phyloP scores from a whole-genome alignment of 345 rosid genomes.

The Camelina neglecta region DNA sequence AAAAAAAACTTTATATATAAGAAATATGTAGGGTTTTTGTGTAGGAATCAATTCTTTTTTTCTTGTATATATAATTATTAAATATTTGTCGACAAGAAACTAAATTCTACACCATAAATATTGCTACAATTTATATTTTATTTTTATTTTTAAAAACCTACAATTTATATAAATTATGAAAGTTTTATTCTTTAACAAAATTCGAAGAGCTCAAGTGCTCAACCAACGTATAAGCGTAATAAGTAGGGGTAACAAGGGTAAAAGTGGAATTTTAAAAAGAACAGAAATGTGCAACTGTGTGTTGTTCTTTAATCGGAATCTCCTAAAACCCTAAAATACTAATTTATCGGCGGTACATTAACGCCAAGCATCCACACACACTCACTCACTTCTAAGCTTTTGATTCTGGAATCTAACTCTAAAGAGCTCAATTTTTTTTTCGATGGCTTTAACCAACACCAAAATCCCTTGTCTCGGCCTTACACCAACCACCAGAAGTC shows the following conservation, averaged over 20 bases:
- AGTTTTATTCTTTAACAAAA: no score
- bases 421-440: constrained; percentile 39
- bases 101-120: no score
- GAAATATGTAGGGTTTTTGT: background rate
- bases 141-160: no score
- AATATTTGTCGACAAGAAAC: background rate
- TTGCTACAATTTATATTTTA: no score
- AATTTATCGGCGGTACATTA: background rate
- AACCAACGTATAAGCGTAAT: no score
- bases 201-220: no score
- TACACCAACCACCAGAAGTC: constrained; percentile 1
- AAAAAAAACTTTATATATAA: background rate
- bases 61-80: background rate
- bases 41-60: background rate
- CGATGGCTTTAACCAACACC: constrained; percentile 40
- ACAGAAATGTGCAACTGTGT: background rate
- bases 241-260: background rate
- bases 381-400: constrained; percentile 10
- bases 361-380: constrained; percentile 3
- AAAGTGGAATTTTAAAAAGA: background rate
- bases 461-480: constrained; percentile 17
- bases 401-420: constrained; percentile 2
- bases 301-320: constrained; percentile 15
- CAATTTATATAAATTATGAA: no score
- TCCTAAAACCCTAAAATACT: constrained; percentile 40